phyloP scores from a whole-genome alignment of 208 protist genomes.

The Vickermania spadyakhi region DNA sequence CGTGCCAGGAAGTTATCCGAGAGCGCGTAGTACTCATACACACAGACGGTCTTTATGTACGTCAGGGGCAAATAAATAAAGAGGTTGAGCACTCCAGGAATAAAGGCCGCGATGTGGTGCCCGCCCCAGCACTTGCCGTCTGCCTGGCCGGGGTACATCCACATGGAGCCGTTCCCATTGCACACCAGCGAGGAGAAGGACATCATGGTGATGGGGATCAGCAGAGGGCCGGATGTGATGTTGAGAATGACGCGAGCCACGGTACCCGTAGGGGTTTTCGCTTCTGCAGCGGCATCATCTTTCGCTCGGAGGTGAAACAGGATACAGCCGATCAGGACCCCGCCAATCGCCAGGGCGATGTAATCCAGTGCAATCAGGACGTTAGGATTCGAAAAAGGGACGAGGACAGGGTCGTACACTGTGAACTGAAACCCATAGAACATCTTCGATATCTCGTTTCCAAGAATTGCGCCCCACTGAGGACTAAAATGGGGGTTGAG shows the following conservation, averaged over 20 bases:
- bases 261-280: neutral
- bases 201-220: conserved; percentile 5
- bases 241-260: conserved; percentile 8
- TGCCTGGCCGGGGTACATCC: neutral
- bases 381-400: neutral
- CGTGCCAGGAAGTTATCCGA: conserved; percentile 7
- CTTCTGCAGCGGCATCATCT: conserved; percentile 2
- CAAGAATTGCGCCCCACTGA: conserved; percentile 5
- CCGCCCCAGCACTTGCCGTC: conserved; percentile 7
- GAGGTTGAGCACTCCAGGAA: conserved; percentile 1
- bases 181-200: conserved; percentile 7
- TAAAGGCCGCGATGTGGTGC: conserved; percentile 6
- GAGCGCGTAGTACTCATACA: conserved; percentile 6
- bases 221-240: neutral
- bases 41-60: conserved; percentile 10
- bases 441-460: neutral
- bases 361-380: conserved; percentile 5
- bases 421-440: conserved; percentile 7
- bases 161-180: conserved; percentile 2
- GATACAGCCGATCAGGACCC: conserved; percentile 4
- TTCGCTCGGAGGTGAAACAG: conserved; percentile 4
- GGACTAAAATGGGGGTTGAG: conserved; percentile 13
- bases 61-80: conserved; percentile 2
- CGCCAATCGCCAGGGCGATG: conserved; percentile 1
- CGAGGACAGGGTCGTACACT: conserved; percentile 7